Percentiles rank a stretch among this genome's conserved stretches.
Evolutionary conservation across 108 stramenopile genomes (phyloP).

Genomic region (Cylindrotheca fusiformis): DNA sequence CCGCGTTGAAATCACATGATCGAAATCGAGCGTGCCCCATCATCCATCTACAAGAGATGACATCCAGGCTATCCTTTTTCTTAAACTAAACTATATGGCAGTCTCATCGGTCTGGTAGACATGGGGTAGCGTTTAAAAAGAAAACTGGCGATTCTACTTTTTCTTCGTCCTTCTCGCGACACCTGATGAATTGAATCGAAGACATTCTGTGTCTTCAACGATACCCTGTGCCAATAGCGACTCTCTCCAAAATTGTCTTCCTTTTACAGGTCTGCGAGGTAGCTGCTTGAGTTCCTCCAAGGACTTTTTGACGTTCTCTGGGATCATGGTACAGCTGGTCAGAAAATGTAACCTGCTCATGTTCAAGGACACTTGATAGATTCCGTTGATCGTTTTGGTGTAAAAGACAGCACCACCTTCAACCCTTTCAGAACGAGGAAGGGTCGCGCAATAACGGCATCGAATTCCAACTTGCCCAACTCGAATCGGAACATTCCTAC

Average conservation of each 20-base stretch:
- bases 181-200: not conserved
- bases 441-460: conserved; percentile 36
- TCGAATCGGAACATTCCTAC: conserved; percentile 40
- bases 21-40: too few relatives aligned
- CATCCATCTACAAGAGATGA: too few relatives aligned
- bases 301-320: not conserved
- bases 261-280: not conserved
- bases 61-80: too few relatives aligned
- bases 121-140: too few relatives aligned
- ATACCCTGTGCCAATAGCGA: not conserved
- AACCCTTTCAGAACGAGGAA: not conserved
- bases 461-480: conserved; percentile 52
- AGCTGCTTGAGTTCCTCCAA: not conserved
- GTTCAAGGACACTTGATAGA: conserved; percentile 1
- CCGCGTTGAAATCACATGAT: too few relatives aligned
- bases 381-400: not conserved
- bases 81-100: too few relatives aligned
- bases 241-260: not conserved
- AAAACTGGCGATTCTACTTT: too few relatives aligned
- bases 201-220: not conserved
- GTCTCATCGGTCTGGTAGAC: too few relatives aligned
- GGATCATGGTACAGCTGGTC: conserved; percentile 5
- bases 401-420: not conserved
- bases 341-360: conserved; percentile 10
- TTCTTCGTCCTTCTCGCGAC: too few relatives aligned